Evolutionary conservation across 345 rosid species (phyloP).

Genomic region (Rhizophora apiculata): DNA sequence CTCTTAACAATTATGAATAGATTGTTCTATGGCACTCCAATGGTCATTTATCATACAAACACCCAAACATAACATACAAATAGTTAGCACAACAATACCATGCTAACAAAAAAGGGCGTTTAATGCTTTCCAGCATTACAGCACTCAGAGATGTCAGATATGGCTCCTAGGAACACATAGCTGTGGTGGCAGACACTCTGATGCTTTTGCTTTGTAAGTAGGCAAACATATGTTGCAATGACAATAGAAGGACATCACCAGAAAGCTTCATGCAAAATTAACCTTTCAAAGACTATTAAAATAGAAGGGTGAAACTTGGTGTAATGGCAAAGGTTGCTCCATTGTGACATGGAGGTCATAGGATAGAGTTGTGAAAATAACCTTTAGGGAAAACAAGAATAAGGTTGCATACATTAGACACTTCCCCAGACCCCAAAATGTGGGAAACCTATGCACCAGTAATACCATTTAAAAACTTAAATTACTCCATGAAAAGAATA

Average conservation of each 20-base stretch:
- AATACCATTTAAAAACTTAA: background rate
- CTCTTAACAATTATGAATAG: background rate
- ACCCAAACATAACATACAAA: background rate
- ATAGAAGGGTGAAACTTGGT: no score
- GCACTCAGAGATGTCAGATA: constrained; percentile 5
- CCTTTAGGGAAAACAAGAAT: no score
- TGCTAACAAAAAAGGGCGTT: background rate
- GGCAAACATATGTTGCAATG: background rate
- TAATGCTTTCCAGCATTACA: background rate
- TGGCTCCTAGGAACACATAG: background rate
- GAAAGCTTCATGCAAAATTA: background rate
- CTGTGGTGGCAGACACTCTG: background rate
- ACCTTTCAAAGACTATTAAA: background rate
- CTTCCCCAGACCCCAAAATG: no score
- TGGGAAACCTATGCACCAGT: no score
- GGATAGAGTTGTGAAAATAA: no score
- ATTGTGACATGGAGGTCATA: no score
- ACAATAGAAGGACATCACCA: background rate
- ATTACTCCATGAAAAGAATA: background rate
- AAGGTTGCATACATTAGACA: no score
- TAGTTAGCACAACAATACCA: background rate
- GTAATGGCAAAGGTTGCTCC: no score
- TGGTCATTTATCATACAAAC: background rate
- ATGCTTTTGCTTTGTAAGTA: background rate
- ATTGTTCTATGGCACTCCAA: background rate